Evolutionary conservation across 106 monocot genomes (phyloP).

Genomic region (Ottelia alismoides): DNA sequence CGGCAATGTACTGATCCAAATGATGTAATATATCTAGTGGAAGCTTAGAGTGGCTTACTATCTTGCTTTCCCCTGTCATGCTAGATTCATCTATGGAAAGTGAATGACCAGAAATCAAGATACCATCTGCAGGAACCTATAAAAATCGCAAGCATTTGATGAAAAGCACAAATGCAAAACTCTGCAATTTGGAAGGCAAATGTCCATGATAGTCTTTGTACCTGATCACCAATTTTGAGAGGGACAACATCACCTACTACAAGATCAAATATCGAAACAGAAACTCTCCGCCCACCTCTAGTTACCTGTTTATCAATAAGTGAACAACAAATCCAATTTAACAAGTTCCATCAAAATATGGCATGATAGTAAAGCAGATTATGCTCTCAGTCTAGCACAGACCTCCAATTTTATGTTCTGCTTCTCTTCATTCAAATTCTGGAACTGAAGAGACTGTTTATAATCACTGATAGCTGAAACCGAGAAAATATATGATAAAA

Average conservation of each 20-base stretch:
- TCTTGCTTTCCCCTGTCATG: constrained; percentile 43
- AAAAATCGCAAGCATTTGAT: not conserved
- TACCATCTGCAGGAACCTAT: constrained; percentile 91
- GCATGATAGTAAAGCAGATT: too few species aligned
- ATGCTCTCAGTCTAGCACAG: constrained; percentile 13
- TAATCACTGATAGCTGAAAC: constrained; percentile 75
- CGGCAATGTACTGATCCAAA: too few species aligned
- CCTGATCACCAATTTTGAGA: constrained; percentile 93
- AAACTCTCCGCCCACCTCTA: constrained; percentile 67
- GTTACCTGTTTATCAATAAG: constrained; percentile 36
- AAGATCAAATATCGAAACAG: constrained; percentile 76
- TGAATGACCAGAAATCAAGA: constrained; percentile 80
- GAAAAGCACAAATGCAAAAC: not conserved
- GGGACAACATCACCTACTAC: constrained; percentile 85
- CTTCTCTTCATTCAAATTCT: constrained; percentile 82
- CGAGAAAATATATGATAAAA: not conserved
- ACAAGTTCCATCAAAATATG: not conserved
- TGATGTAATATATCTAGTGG: too few species aligned
- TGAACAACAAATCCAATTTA: not conserved
- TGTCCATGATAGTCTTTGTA: not conserved
- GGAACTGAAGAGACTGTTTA: constrained; percentile 83
- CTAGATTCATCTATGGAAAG: constrained; percentile 57
- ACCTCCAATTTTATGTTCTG: constrained; percentile 86
- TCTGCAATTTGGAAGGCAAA: not conserved
- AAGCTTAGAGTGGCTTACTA: constrained; percentile 29